Conservation (phyloP, 768 basidiomycete species). For the Termitomyces sp. region DNA sequence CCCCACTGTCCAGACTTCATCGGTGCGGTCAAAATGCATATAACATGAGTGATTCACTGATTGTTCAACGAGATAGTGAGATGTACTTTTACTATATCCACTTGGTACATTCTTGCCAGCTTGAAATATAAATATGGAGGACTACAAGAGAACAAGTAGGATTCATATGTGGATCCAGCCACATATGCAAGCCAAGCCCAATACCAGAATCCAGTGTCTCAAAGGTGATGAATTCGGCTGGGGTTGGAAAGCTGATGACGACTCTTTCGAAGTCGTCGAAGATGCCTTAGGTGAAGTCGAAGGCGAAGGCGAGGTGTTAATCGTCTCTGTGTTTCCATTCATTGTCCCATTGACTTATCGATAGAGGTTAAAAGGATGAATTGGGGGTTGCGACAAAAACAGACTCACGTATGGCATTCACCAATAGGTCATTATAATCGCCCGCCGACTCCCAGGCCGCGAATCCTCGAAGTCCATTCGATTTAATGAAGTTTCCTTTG, state of each 20-base stretch:
- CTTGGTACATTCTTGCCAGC: background rate
- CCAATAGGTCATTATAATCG: constrained; percentile 55
- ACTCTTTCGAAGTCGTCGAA: background rate
- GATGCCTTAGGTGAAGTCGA: background rate
- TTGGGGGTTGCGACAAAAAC: no score
- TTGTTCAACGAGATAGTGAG: background rate
- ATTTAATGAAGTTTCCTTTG: constrained; percentile 60
- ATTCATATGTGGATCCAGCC: background rate
- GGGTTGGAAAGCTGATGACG: constrained; percentile 2
- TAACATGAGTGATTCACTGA: background rate
- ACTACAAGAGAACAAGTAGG: background rate
- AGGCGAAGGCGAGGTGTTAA: background rate
- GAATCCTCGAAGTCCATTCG: constrained; percentile 57
- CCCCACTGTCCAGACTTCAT: background rate
- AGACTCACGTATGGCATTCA: constrained; percentile 37
- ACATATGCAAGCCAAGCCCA: constrained; percentile 18
- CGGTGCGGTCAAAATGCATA: background rate
- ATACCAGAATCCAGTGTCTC: background rate
- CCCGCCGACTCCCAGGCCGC: constrained; percentile 71
- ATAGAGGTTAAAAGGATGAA: background rate
- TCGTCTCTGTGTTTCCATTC: background rate
- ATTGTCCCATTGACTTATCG: constrained; percentile 9
- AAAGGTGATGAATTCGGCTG: background rate
- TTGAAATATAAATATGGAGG: background rate
- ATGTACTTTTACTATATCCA: background rate